Evolutionary conservation across 2,329 filamentous ascomycete genomes (phyloP).

Genomic region (Magnaporthiopsis rhizophila): DNA sequence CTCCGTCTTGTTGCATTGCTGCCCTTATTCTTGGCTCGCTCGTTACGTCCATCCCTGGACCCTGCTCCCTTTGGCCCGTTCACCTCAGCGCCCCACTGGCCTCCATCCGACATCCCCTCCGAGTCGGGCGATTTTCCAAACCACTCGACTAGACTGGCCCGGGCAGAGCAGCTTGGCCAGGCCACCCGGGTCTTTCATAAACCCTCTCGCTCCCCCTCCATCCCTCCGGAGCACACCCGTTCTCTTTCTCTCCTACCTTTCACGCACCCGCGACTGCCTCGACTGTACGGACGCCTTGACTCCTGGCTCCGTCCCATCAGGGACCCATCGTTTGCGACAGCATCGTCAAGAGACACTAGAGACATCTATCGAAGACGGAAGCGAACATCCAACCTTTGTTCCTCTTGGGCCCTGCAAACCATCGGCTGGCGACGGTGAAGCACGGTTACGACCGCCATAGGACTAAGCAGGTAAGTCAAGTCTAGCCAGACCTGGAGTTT

Average conservation of each 20-base stretch:
- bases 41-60: neutral
- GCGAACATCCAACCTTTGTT: neutral
- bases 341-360: neutral
- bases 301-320: neutral
- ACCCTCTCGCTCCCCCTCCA: neutral
- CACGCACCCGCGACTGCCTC: neutral
- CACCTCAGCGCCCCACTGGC: neutral
- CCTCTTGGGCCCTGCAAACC: neutral
- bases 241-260: neutral
- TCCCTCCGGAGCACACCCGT: neutral
- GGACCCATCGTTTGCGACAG: neutral
- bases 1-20: neutral
- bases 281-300: neutral
- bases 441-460: neutral
- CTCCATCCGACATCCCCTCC: neutral
- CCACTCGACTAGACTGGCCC: constrained; percentile 1
- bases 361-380: neutral
- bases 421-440: neutral
- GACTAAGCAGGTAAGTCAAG: neutral
- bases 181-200: neutral
- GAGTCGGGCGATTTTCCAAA: neutral
- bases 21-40: neutral
- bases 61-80: neutral
- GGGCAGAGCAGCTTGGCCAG: neutral
- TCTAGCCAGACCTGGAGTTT: neutral